Base-by-base conservation (phyloP, 2,329 filamentous ascomycete species). In the Dendrostoma leiphaemia region DNA sequence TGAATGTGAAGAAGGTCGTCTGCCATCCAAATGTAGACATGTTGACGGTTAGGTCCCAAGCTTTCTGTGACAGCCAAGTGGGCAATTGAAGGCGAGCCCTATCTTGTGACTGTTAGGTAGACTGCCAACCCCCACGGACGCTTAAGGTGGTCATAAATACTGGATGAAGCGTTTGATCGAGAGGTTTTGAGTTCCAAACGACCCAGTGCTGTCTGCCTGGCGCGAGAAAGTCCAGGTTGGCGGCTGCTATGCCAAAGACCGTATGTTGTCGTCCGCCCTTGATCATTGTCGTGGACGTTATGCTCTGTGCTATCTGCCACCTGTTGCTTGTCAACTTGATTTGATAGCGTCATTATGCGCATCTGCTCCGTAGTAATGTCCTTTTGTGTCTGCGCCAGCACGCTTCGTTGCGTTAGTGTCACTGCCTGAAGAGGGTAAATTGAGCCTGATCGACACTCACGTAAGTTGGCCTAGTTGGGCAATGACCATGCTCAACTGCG, bases 21-120 rank as follows among this genome's bases (percentile, higher is more conserved):
- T 52, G 23, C 49, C 49, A 52, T 13, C 49, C 49, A 29, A 23
- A 52, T 19, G 40, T 45, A 6, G 41, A 43, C 6, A 26, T 21
- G 2, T 6, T 17, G 4, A 45, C 10, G 12, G 41, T 19, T n/a
- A 52, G 17, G 6, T 52, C 32, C 49, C 41, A 52, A 2, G 35
- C 32, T 29, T 10, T 52, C n/a, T 24, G 49, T 6, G 32, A 46
- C 3, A 52, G 41, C 49, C 49, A 52, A 12, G 6, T 29, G 4
- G 49, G 49, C 17, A 52, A 24, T 19, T 52, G 49, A n/a, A 52
- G 19, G 17, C 49, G 49, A 17, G 15, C 24, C 4, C 24, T 44
- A 7, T 52, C 49, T 46, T 28, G 41, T 21, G 12, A 31, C 12
- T 29, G 41, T 45, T 26, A 28, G 17, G 3, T n/a, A 13, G 15